Conservation (phyloP, 2,329 filamentous ascomycete species). For the Microsporum canis region DNA sequence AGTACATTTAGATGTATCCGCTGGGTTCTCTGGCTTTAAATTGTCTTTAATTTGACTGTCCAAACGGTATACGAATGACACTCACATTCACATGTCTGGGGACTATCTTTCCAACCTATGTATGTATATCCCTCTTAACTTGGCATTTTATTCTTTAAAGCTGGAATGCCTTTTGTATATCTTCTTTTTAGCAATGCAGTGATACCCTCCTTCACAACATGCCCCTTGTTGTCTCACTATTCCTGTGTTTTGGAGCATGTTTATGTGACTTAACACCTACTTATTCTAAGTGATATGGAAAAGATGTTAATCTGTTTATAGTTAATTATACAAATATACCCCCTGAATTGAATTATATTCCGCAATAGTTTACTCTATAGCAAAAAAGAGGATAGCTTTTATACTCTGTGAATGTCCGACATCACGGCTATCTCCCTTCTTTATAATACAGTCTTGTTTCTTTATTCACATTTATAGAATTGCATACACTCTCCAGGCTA, state of each 20-base stretch:
- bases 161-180: not conserved
- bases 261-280: not conserved
- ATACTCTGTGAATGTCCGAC: not conserved
- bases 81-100: too few relatives aligned
- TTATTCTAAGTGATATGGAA: not conserved
- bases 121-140: not conserved
- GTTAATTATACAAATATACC: not conserved
- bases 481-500: not conserved
- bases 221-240: not conserved
- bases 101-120: not conserved
- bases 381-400: not conserved
- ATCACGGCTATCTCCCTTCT: not conserved
- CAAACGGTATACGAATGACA: not conserved
- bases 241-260: not conserved
- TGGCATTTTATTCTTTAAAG: too few relatives aligned
- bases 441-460: not conserved
- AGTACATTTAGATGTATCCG: slow-evolving; percentile 50
- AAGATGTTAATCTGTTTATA: not conserved
- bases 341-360: not conserved
- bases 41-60: not conserved
- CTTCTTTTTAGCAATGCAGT: not conserved
- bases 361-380: not conserved
- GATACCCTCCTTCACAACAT: not conserved
- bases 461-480: not conserved
- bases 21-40: slow-evolving; percentile 74